Evolutionary conservation across 225 moss, liverwort and hornwort species (phyloP).

Genomic region (Straminergon stramineum): DNA sequence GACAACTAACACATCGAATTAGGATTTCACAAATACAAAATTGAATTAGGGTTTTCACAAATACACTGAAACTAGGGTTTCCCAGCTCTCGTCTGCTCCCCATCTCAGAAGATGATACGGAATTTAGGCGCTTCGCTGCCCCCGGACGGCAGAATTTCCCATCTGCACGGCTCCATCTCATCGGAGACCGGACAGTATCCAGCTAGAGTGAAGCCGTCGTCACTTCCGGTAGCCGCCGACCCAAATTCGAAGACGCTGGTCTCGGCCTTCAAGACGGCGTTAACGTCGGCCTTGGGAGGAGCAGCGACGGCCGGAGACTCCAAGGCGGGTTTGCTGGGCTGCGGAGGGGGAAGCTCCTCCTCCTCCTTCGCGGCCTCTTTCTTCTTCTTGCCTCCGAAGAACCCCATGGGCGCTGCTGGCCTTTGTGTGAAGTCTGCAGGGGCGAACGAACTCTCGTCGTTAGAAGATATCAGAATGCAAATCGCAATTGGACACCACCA

Average conservation of each 20-base stretch:
- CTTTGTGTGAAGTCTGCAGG: background rate
- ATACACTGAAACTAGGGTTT: background rate
- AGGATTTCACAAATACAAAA: background rate
- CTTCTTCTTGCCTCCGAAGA: slow-evolving; percentile 52
- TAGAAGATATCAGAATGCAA: background rate
- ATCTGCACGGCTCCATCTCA: slow-evolving; percentile 94
- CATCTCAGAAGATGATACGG: slow-evolving; percentile 72
- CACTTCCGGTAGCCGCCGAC: slow-evolving; percentile 27
- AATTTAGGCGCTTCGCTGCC: slow-evolving; percentile 75
- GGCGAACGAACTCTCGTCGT: background rate
- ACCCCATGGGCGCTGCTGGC: slow-evolving; percentile 10
- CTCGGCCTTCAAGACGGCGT: slow-evolving; percentile 32
- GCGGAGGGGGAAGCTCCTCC: slow-evolving; percentile 12
- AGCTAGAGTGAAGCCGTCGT: slow-evolving; percentile 67
- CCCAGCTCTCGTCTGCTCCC: background rate
- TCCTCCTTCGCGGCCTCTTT: background rate
- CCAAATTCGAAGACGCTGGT: slow-evolving; percentile 96
- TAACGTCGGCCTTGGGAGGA: slow-evolving; percentile 21
- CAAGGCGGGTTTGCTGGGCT: slow-evolving; percentile 48
- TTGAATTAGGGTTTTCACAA: background rate
- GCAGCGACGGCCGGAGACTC: slow-evolving; percentile 19
- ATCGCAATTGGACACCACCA: background rate
- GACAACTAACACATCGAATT: background rate
- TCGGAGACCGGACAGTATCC: slow-evolving; percentile 97
- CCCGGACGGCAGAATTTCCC: slow-evolving; percentile 82